A percentile compares a stretch with the other conserved stretches of the same genome.
These are phyloP conservation scores for Psilocybe mexicana DNA, from an alignment of 1,284 basidiomycete species.

Conservation along the genomic window DNA sequence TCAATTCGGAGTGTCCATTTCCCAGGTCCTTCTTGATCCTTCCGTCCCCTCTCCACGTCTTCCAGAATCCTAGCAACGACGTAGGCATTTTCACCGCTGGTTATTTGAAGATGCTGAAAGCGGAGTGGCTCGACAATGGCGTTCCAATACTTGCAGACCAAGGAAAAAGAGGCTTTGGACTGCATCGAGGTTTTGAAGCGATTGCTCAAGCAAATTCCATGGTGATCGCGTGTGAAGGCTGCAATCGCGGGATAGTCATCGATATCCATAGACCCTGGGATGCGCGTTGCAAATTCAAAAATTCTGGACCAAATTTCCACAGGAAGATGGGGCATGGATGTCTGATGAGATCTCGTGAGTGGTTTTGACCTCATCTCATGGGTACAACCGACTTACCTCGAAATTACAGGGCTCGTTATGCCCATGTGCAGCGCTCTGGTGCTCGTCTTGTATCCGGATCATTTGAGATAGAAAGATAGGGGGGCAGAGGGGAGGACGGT, in stretches of 20 bases:
- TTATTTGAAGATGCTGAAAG: conserved; percentile 34
- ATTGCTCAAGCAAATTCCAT: conserved; percentile 30
- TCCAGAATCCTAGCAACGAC: conserved; percentile 23
- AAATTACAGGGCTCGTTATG: too few species aligned
- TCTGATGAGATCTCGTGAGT: background rate
- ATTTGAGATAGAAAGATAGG: too few species aligned
- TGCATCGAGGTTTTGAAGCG: conserved; percentile 30
- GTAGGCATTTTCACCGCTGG: conserved; percentile 29
- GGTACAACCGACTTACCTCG: too few species aligned
- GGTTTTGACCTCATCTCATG: background rate
- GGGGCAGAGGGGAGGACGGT: too few species aligned
- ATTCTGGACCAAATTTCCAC: conserved; percentile 37
- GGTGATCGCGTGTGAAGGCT: conserved; percentile 31
- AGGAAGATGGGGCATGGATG: conserved; percentile 17
- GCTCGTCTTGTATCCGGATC: too few species aligned
- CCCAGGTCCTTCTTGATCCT: conserved; percentile 6
- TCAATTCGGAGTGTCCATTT: conserved; percentile 31
- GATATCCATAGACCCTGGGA: conserved; percentile 31
- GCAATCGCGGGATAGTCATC: conserved; percentile 27
- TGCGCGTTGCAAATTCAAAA: conserved; percentile 29
- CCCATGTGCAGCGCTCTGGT: too few species aligned
- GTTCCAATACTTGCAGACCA: conserved; percentile 33
- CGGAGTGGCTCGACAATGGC: conserved; percentile 25
- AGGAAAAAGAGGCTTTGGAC: conserved; percentile 29
- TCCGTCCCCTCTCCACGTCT: background rate